phyloP scores from a whole-genome alignment of 2,329 filamentous ascomycete genomes.

The Aureobasidium subglaciale region DNA sequence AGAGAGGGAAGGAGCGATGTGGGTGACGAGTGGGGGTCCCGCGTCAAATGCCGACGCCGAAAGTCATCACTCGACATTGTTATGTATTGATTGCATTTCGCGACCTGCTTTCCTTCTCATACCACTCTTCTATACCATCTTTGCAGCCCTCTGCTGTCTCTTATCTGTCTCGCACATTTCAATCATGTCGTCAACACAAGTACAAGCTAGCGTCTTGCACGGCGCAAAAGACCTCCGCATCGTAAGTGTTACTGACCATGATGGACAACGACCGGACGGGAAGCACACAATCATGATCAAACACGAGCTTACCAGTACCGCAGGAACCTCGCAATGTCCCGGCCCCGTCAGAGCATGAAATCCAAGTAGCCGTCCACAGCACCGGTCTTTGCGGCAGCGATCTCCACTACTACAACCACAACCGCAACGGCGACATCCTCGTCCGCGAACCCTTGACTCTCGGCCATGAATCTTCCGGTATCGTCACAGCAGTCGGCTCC shows the following conservation, averaged over 20 bases:
- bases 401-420: conserved; percentile 80
- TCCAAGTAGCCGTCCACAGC: conserved; percentile 57
- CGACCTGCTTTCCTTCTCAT: background rate
- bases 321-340: conserved; percentile 48
- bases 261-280: background rate
- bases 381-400: conserved; percentile 67
- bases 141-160: background rate
- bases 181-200: conserved; percentile 25
- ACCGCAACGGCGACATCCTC: conserved; percentile 79
- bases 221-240: conserved; percentile 54
- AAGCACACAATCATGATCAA: background rate
- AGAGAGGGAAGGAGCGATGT: background rate
- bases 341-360: conserved; percentile 45
- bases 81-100: conserved; percentile 6
- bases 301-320: no score
- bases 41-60: conserved; percentile 13
- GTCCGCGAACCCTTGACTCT: conserved; percentile 77
- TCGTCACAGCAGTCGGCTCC: conserved; percentile 64
- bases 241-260: no score
- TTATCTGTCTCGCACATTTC: background rate
- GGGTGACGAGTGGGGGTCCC: background rate
- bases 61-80: background rate
- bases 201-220: conserved; percentile 50
- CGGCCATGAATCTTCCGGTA: conserved; percentile 70
- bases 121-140: background rate